Base-by-base conservation (phyloP, 768 basidiomycete genomes). In the Mycena crocata region DNA sequence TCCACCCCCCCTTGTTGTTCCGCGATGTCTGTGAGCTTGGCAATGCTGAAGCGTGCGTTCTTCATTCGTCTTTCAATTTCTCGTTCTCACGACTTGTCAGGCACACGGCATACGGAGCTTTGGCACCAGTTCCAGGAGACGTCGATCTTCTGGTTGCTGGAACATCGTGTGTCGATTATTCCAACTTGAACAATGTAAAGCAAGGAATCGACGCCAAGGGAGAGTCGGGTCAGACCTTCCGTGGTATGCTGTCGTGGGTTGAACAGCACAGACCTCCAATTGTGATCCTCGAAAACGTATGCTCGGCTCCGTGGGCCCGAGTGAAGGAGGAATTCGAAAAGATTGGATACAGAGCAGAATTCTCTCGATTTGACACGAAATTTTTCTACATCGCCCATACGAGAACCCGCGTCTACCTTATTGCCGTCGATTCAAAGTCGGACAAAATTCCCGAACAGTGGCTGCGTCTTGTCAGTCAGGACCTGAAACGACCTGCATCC, bases 91-190 rank as follows among this genome's bases (percentile, higher is more conserved):
- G 8, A 40, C 46, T 52, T 40, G 65, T 23, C 71, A 97, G 96
- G 24, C 90, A 94, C 62, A 98, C 96, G 0, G 96, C 96, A 0
- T 98, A 98, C 75, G 96, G 96, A 5, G 88, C 94, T 15, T 80
- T 92, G 37, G 93, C 88, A 4, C 83, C 88, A 34, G 95, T 98
- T 5, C 96, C 96, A 0, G 95, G 94, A 15, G 89, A 96, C 68
- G 93, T 94, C 31, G 96, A 98, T 76, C 82, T 98, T 59, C 85
- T 97, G 31, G 87, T 98, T 63, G 96, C 96, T 3, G 96, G 96
- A 32, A 98, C 96, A 1, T 97, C 95, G 24, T 98, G 96, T 67
- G 96, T 98, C 69, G 96, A 98, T 75, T 98, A 97, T 71, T 98
- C 96, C n/a, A 94, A 92, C 73, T 86, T 98, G 63, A 98, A 98